phyloP scores from a whole-genome alignment of 129 eudicot genomes.

The Gnaphalium uliginosum region DNA sequence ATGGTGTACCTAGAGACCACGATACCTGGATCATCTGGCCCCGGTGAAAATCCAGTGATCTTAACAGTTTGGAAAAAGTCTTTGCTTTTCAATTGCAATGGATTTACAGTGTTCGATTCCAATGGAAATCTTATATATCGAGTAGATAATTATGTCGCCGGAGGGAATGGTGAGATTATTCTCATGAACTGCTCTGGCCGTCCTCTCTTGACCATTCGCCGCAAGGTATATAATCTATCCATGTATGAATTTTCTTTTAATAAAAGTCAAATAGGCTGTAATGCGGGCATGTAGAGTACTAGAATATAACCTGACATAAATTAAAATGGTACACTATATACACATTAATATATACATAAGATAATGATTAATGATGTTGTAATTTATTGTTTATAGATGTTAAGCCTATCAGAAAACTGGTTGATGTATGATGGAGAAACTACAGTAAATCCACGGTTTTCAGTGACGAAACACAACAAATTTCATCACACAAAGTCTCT shows the following conservation, averaged over 20 bases:
- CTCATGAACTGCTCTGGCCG: slow-evolving; percentile 60
- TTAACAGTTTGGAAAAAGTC: slow-evolving; percentile 70
- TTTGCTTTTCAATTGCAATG: slow-evolving; percentile 51
- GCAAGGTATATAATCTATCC: too few species aligned
- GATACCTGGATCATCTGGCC: background rate
- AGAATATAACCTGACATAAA: too few species aligned
- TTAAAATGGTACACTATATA: too few species aligned
- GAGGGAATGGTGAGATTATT: slow-evolving; percentile 22
- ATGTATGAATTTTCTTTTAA: too few species aligned
- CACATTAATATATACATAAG: too few species aligned
- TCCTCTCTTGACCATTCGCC: slow-evolving; percentile 27
- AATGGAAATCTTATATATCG: slow-evolving; percentile 56
- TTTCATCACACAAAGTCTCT: slow-evolving; percentile 44
- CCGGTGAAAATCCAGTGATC: slow-evolving; percentile 11
- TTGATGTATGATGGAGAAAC: slow-evolving; percentile 42
- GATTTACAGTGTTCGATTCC: slow-evolving; percentile 57
- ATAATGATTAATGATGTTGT: too few species aligned
- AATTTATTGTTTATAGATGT: too few species aligned
- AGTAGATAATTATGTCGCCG: slow-evolving; percentile 51
- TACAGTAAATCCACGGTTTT: slow-evolving; percentile 37
- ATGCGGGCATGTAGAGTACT: too few species aligned
- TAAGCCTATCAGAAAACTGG: slow-evolving; percentile 45
- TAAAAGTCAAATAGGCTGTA: too few species aligned
- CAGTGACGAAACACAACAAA: slow-evolving; percentile 31
- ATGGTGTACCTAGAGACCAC: slow-evolving; percentile 2